These are phyloP conservation scores for Fragilariopsis cylindrus DNA, from an alignment of 108 stramenopile genomes.

Conservation along the genomic window DNA sequence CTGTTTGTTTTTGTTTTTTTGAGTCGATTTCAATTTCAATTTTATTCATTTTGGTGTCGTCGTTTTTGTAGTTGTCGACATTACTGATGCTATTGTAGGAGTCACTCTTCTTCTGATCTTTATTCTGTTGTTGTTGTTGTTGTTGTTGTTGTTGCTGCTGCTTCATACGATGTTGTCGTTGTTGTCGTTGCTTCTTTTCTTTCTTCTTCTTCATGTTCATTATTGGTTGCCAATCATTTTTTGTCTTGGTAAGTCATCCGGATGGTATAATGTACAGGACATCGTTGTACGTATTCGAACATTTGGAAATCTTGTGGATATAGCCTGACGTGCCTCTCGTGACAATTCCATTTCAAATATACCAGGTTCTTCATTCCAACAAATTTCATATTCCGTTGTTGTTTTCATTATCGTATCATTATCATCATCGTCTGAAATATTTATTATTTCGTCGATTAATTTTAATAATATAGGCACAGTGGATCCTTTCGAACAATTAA, in stretches of 20 bases:
- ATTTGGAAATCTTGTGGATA: background rate
- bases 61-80: too few species aligned
- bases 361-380: constrained; percentile 61
- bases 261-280: constrained; percentile 57
- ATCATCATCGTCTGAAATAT: background rate
- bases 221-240: constrained; percentile 46
- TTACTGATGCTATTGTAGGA: too few species aligned
- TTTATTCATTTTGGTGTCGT: too few species aligned
- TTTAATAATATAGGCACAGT: constrained; percentile 40
- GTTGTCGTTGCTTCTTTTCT: constrained; percentile 33
- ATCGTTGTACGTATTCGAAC: background rate
- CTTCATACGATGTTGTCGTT: constrained; percentile 21
- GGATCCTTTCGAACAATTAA: constrained; percentile 57
- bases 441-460: constrained; percentile 29
- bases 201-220: background rate
- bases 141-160: constrained; percentile 33
- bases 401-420: background rate
- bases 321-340: constrained; percentile 19
- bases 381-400: constrained; percentile 34
- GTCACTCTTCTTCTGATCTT: too few species aligned
- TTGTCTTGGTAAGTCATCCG: constrained; percentile 52
- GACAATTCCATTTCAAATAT: constrained; percentile 46
- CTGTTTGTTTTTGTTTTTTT: background rate
- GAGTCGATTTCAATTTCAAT: too few species aligned
- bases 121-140: background rate